Percentiles rank a stretch among this genome's conserved stretches.
Evolutionary conservation across 306 rosid genomes (phyloP).

Genomic region (Cucumis cinereus): DNA sequence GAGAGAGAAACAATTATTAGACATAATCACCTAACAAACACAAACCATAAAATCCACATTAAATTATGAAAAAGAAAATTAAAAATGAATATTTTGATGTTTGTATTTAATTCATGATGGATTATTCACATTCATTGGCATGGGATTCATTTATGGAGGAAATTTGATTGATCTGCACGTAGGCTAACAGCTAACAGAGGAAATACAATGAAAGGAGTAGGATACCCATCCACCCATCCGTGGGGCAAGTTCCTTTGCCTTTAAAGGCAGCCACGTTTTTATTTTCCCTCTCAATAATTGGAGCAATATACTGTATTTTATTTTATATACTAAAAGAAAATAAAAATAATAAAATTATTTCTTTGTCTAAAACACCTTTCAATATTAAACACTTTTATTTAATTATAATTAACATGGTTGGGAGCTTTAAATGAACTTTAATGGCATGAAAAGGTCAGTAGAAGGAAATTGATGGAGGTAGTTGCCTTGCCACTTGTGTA

Average conservation of each 20-base stretch:
- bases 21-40: too few species aligned
- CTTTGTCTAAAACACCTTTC: not conserved
- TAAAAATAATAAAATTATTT: not conserved
- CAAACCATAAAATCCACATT: too few species aligned
- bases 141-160: not conserved
- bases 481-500: not conserved
- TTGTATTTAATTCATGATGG: too few species aligned
- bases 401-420: not conserved
- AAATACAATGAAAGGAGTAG: not conserved
- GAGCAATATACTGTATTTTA: not conserved
- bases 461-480: not conserved
- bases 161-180: not conserved
- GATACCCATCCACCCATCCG: not conserved
- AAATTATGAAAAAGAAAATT: too few species aligned
- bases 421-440: not conserved
- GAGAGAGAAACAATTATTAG: too few species aligned
- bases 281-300: not conserved
- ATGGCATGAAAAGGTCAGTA: not conserved
- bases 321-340: not conserved
- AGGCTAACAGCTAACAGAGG: not conserved
- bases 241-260: not conserved
- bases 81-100: too few species aligned
- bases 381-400: not conserved
- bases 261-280: conserved; percentile 6
- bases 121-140: not conserved